Evolutionary conservation across 306 rosid species (phyloP).

Genomic region (Pterocarpus macrocarpus): DNA sequence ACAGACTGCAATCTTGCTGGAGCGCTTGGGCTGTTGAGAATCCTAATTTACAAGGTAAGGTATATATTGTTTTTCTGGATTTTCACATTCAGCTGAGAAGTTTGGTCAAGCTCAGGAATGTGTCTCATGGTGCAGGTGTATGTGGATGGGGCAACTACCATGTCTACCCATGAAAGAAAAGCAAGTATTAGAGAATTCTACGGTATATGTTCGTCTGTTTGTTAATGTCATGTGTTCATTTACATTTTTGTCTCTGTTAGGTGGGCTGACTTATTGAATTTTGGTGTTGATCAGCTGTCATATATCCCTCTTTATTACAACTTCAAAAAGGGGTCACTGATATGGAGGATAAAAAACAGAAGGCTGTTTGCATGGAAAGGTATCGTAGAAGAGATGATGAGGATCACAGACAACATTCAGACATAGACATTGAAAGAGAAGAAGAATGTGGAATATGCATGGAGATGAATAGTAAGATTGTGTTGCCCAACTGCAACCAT

Average conservation of each 20-base stretch:
- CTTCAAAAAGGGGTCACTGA: slow-evolving; percentile 89
- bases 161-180: slow-evolving; percentile 95
- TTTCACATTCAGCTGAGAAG: slow-evolving; percentile 43
- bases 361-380: slow-evolving; percentile 86
- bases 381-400: slow-evolving; percentile 79
- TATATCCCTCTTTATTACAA: slow-evolving; percentile 92
- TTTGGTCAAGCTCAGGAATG: slow-evolving; percentile 40
- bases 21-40: slow-evolving; percentile 89
- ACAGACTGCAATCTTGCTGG: slow-evolving; percentile 96
- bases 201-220: slow-evolving; percentile 58
- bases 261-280: slow-evolving; percentile 46
- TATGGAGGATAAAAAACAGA: slow-evolving; percentile 87
- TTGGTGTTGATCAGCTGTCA: slow-evolving; percentile 68
- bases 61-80: neutral
- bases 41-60: slow-evolving; percentile 86
- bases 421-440: slow-evolving; percentile 87
- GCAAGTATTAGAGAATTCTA: slow-evolving; percentile 95
- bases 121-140: slow-evolving; percentile 69
- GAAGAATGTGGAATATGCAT: slow-evolving; percentile 99
- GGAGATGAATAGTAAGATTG: slow-evolving; percentile 88
- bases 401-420: slow-evolving; percentile 61
- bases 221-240: neutral
- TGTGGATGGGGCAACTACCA: slow-evolving; percentile 97
- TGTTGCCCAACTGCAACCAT: slow-evolving; percentile 93
- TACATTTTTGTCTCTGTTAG: slow-evolving; percentile 27